Conservation (phyloP, 495 filamentous ascomycete species). For the Xanthoparmelia taractica region DNA sequence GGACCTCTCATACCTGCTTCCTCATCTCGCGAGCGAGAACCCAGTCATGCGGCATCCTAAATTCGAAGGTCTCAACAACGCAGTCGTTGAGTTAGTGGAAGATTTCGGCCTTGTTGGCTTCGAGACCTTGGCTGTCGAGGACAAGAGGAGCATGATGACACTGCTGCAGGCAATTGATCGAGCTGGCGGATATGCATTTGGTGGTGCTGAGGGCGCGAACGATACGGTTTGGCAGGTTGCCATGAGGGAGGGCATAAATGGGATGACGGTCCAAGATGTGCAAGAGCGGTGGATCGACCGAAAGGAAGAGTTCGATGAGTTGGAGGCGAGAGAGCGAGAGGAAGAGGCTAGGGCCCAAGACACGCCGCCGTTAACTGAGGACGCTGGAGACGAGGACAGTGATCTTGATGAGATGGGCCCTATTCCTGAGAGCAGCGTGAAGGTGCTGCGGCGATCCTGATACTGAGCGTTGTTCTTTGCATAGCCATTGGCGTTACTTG, state of each 20-base stretch:
- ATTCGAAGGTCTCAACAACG: constrained; percentile 74
- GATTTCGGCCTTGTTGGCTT: constrained; percentile 84
- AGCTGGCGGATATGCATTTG: constrained; percentile 88
- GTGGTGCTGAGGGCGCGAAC: constrained; percentile 81
- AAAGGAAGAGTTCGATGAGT: constrained; percentile 79
- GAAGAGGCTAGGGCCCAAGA: constrained; percentile 46
- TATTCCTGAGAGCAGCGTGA: constrained; percentile 41
- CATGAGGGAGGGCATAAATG: constrained; percentile 73
- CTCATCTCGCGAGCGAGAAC: constrained; percentile 58
- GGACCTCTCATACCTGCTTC: constrained; percentile 76
- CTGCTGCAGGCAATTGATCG: constrained; percentile 80
- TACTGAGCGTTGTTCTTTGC: neutral
- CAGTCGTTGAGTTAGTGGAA: constrained; percentile 77
- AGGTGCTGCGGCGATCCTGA: constrained; percentile 39
- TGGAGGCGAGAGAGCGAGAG: constrained; percentile 64
- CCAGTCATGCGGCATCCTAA: constrained; percentile 56
- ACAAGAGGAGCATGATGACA: constrained; percentile 92
- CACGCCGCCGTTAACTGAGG: constrained; percentile 17
- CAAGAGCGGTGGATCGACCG: constrained; percentile 92
- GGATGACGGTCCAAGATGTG: constrained; percentile 76
- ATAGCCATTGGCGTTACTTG: neutral
- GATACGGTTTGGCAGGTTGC: constrained; percentile 92
- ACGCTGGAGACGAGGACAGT: constrained; percentile 32
- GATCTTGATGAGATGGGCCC: constrained; percentile 32
- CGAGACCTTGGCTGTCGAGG: constrained; percentile 90